Base-by-base conservation (phyloP, 495 filamentous ascomycete genomes). In the Glonium stellatum region DNA sequence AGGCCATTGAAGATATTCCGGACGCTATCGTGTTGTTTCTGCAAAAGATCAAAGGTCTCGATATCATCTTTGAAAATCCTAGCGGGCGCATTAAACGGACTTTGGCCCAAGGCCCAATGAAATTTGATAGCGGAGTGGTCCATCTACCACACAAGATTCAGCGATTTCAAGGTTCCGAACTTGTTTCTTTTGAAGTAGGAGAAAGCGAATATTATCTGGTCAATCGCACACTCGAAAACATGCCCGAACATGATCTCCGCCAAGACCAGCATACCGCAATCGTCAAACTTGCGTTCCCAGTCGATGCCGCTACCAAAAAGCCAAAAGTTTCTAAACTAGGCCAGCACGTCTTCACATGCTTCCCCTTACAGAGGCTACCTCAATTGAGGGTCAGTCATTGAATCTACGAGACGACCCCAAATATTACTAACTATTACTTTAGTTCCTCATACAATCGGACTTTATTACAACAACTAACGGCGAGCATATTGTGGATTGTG, bases 371-470 rank as follows among this genome's bases (percentile, higher is more conserved):
- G 18, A 55, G 55, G 50, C 27, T 46, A 44, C n/a, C n/a, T n/a
- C 51, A 50, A 5, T 60, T 21, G 36, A 60, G 55, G 50, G 58
- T 60, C 1, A 19, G 34, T 48, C 48, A 31, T 31, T 8, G 6
- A 48, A n/a, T 31, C 1, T 44, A 19, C 48, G 36, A 57, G 48
- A 15, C 31, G 25, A 57, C 37, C n/a, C 34, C 1, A n/a, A 11
- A n/a, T n/a, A n/a, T n/a, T n/a, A n/a, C n/a, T 5, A 27, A 22
- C 55, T 25, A 3, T 37, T 13, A 18, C 41, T 6, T 15, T 59
- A 59, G 57, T 59, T 59, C 27, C 57, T 59, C 21, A 59, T 59
- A 5, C 57, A 59, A 37, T 59, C 57, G 9, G 57, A 59, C 57
- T 57, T 57, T 39, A 59, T 59, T 10, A 59, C 57, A 13, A 47